A percentile compares a stretch with the other conserved stretches of the same genome.
These are phyloP conservation scores for Fusarium sp. DNA, from an alignment of 2,329 filamentous ascomycete genomes.

Conservation along the genomic window DNA sequence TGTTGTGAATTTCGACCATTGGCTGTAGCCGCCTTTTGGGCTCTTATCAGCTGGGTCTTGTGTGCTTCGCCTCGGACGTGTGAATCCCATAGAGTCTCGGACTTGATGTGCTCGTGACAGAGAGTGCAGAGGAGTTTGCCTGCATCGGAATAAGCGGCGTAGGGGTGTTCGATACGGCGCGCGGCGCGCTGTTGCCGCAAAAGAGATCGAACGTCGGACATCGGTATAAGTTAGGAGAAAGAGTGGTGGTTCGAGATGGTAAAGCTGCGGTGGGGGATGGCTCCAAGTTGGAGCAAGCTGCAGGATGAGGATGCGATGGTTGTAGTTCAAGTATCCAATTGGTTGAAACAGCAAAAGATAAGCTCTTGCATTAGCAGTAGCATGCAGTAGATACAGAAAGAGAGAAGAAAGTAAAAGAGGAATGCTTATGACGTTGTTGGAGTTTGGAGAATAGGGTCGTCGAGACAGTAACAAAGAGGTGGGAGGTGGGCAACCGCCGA, in stretches of 20 bases:
- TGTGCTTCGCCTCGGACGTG: slow-evolving; percentile 69
- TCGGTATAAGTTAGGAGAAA: slow-evolving; percentile 54
- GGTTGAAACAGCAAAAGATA: not conserved
- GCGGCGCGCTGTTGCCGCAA: slow-evolving; percentile 83
- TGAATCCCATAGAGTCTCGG: slow-evolving; percentile 76
- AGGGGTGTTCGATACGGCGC: slow-evolving; percentile 79
- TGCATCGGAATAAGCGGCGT: slow-evolving; percentile 77
- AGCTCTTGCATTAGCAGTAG: not conserved
- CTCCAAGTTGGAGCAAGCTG: slow-evolving; percentile 28
- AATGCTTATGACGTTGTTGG: slow-evolving; percentile 33
- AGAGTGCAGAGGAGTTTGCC: slow-evolving; percentile 78
- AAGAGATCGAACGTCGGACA: slow-evolving; percentile 86
- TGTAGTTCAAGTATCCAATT: slow-evolving; percentile 11
- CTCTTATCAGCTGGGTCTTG: slow-evolving; percentile 46
- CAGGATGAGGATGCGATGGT: slow-evolving; percentile 2
- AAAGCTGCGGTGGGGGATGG: slow-evolving; percentile 12
- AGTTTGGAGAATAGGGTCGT: slow-evolving; percentile 27
- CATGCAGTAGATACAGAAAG: slow-evolving; percentile 5
- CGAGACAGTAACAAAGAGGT: slow-evolving; percentile 34
- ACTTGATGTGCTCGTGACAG: slow-evolving; percentile 76
- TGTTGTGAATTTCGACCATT: slow-evolving; percentile 37
- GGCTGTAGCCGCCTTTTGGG: slow-evolving; percentile 36
- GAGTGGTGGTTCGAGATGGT: slow-evolving; percentile 5
- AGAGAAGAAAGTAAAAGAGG: slow-evolving; percentile 14
- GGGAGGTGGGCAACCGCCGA: slow-evolving; percentile 44